These are phyloP conservation scores for Macroventuria anomochaeta DNA, from an alignment of 2,329 filamentous ascomycete genomes.

Conservation along the genomic window DNA sequence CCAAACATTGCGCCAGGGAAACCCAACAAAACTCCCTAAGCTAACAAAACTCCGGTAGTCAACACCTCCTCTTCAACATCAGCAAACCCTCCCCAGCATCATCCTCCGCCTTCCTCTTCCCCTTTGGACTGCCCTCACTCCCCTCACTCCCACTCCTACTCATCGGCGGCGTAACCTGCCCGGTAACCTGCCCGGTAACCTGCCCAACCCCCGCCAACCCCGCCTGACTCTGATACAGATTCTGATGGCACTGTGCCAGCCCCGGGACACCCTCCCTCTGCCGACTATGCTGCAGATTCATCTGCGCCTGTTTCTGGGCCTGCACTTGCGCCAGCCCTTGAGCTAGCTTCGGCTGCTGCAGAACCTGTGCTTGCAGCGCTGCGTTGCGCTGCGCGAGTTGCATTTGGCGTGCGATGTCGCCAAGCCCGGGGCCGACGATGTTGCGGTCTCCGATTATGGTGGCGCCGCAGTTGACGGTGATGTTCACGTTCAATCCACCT, in stretches of 20 bases:
- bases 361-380: conserved; percentile 18
- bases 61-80: conserved; percentile 29
- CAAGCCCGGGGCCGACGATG: conserved; percentile 43
- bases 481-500: conserved; percentile 31
- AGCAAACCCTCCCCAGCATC: conserved; percentile 15
- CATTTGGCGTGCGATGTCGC: conserved; percentile 45
- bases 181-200: conserved; percentile 23
- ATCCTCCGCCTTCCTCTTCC: conserved; percentile 37
- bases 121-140: conserved; percentile 23
- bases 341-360: conserved; percentile 17
- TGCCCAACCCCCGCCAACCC: conserved; percentile 9
- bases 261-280: conserved; percentile 11
- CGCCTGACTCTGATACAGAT: conserved; percentile 21
- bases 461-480: conserved; percentile 45
- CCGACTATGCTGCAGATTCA: conserved; percentile 16
- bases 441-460: conserved; percentile 46
- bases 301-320: conserved; percentile 12
- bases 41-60: no score
- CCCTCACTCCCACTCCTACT: conserved; percentile 36
- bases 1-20: neutral
- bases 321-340: conserved; percentile 13
- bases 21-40: no score
- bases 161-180: conserved; percentile 37
- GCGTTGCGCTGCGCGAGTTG: conserved; percentile 37
- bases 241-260: conserved; percentile 19